Base-by-base conservation (phyloP, 169 alveolate species). In the Pseudocohnilembus persalinus region DNA sequence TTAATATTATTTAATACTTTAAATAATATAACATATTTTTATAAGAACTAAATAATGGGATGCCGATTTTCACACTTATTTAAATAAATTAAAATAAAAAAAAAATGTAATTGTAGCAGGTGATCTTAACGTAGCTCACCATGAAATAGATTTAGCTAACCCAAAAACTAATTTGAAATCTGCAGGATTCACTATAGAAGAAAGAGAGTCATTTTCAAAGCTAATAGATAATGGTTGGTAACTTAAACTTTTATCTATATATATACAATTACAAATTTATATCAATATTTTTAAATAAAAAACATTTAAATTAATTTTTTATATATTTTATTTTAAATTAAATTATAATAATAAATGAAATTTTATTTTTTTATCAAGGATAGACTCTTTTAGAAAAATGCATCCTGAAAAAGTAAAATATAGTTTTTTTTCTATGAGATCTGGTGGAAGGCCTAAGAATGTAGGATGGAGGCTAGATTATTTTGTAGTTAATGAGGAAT, bases 381-480 rank as follows among this genome's bases (percentile, higher is more conserved):
- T 88, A 64, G 98, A 95, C 76, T 84, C 96, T 29, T 95, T 92
- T 84, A 90, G 98, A 89, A 73, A 90, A 20, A 76, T 91, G 24
- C 68, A 93, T 74, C 98, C 97, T 27, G 73, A 83, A 0, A 87
- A 84, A 68, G 84, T 80, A 31, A 84, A 91, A 82, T 95, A 89
- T 79, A 87, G 94, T 27, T 95, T 79, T 80, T 95, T 91, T 87
- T 87, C 88, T 85, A 78, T 82, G 29, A 89, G 95, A 88, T 65
- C 83, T 16, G 83, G 81, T 4, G 85, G 85, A 4, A 77, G 82
- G 33, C 32, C 78, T 29, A 78, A 88, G 15, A 93, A 95, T 76
- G 83, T 88, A 81, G 97, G 97, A 34, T 95, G 97, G 96, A 89
- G 97, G 82, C 81, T 95, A 31, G 97, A 95, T 86, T 95, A 95